Conservation (phyloP, 2,329 filamentous ascomycete species). For the Colletotrichum ledebouriae region DNA sequence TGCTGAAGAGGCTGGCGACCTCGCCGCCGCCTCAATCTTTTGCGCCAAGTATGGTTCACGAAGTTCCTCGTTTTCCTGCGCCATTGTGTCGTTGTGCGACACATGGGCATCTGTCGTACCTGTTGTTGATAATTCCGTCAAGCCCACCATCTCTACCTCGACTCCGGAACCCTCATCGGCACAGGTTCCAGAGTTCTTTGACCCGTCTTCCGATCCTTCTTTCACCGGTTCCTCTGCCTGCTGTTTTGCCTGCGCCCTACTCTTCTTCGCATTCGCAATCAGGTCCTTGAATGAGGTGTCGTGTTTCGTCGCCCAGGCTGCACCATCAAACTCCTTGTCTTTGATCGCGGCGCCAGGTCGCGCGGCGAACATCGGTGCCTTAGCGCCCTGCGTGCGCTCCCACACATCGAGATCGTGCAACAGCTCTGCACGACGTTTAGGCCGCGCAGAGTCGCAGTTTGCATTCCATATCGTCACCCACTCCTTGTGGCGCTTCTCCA, state of each 20-base stretch:
- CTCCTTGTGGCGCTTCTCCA: constrained; percentile 88
- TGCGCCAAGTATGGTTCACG: neutral
- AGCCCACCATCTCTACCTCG: constrained; percentile 13
- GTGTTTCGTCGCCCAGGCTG: constrained; percentile 80
- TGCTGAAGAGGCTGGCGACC: constrained; percentile 13
- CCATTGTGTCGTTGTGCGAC: neutral
- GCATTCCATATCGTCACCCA: constrained; percentile 98
- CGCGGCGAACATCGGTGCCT: constrained; percentile 57
- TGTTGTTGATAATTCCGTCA: constrained; percentile 7
- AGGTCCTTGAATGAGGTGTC: constrained; percentile 82
- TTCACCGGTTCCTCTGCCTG: constrained; percentile 42
- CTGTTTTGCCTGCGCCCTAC: constrained; percentile 58
- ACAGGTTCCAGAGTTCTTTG: neutral
- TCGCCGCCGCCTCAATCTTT: neutral
- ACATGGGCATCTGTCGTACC: neutral
- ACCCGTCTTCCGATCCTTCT: neutral
- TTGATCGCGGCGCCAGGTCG: constrained; percentile 64
- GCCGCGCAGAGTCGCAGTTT: constrained; percentile 87
- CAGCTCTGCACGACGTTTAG: constrained; percentile 78
- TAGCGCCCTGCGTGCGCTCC: constrained; percentile 85
- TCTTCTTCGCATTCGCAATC: constrained; percentile 80
- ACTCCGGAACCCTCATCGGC: neutral
- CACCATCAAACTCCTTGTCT: constrained; percentile 89
- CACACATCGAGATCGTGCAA: constrained; percentile 85
- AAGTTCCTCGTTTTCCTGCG: neutral